Conservation (phyloP, 2,329 filamentous ascomycete genomes). For the Aspergillus sp. region DNA sequence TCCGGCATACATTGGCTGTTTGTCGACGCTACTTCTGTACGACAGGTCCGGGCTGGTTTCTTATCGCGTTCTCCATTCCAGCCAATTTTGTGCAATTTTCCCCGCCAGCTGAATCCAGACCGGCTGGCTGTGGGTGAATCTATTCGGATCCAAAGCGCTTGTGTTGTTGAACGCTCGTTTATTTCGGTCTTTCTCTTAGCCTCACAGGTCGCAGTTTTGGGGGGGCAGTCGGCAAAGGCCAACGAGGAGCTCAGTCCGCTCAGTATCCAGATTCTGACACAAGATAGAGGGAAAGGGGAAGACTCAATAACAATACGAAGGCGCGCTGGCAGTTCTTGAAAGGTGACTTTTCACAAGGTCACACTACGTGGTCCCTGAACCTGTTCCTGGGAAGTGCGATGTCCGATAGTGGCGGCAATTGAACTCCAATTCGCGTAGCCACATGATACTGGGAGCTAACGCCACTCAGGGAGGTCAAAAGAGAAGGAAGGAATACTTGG, state of each 20-base stretch:
- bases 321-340: not conserved
- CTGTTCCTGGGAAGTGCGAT: not conserved
- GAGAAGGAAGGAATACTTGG: not conserved
- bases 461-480: not conserved
- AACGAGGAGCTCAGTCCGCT: not conserved
- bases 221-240: not conserved
- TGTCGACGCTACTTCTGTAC: slow-evolving; percentile 6
- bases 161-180: slow-evolving; percentile 10
- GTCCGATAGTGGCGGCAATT: not conserved
- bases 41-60: slow-evolving; percentile 3
- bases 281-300: not conserved
- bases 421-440: not conserved
- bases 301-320: not conserved
- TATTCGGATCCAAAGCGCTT: not conserved
- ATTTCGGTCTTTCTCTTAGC: not conserved
- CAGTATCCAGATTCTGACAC: too few relatives aligned
- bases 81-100: not conserved
- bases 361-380: not conserved
- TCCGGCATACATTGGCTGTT: slow-evolving; percentile 13
- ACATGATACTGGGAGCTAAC: not conserved
- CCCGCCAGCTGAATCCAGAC: not conserved
- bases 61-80: not conserved
- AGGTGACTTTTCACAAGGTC: not conserved
- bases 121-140: not conserved
- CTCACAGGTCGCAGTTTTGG: not conserved